Percentiles rank a stretch among this genome's conserved stretches.
These are phyloP conservation scores for Manihot esculenta DNA, from an alignment of 441 rosid genomes.

Conservation along the genomic window DNA sequence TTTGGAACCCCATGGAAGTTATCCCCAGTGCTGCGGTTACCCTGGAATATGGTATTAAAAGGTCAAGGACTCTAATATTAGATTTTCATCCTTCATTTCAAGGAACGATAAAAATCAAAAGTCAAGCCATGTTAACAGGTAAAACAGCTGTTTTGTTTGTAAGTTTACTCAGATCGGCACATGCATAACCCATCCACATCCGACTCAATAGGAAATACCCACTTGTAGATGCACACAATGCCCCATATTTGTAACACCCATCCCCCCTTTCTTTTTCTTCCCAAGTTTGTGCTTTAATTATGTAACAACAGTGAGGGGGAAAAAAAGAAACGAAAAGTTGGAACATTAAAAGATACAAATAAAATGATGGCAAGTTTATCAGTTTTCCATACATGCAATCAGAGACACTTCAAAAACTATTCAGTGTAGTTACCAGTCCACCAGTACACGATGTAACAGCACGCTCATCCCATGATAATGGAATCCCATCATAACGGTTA, in stretches of 20 bases:
- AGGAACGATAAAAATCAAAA: not conserved
- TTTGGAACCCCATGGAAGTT: slow-evolving; percentile 92
- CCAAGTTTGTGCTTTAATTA: not conserved
- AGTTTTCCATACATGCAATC: not conserved
- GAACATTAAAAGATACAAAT: too few relatives aligned
- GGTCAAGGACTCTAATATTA: slow-evolving; percentile 16
- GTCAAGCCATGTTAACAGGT: not conserved
- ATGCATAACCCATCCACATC: not conserved
- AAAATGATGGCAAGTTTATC: too few relatives aligned
- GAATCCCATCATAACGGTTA: slow-evolving; percentile 86
- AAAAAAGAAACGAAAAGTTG: too few relatives aligned
- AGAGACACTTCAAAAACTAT: not conserved
- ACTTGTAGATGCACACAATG: not conserved
- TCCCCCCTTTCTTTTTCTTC: not conserved
- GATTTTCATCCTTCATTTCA: too few relatives aligned
- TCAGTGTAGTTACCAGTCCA: slow-evolving; percentile 55
- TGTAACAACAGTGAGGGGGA: not conserved
- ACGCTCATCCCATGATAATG: slow-evolving; percentile 78
- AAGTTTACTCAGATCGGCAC: not conserved
- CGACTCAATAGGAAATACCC: not conserved
- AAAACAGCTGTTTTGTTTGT: not conserved
- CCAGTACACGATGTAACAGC: slow-evolving; percentile 95
- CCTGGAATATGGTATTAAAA: slow-evolving; percentile 40
- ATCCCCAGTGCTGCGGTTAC: slow-evolving; percentile 80
- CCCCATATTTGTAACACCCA: not conserved